A percentile compares a stretch with the other conserved stretches of the same genome.
These are phyloP conservation scores for Fusarium sp. DNA, from an alignment of 2,329 filamentous ascomycete genomes.

Conservation along the genomic window DNA sequence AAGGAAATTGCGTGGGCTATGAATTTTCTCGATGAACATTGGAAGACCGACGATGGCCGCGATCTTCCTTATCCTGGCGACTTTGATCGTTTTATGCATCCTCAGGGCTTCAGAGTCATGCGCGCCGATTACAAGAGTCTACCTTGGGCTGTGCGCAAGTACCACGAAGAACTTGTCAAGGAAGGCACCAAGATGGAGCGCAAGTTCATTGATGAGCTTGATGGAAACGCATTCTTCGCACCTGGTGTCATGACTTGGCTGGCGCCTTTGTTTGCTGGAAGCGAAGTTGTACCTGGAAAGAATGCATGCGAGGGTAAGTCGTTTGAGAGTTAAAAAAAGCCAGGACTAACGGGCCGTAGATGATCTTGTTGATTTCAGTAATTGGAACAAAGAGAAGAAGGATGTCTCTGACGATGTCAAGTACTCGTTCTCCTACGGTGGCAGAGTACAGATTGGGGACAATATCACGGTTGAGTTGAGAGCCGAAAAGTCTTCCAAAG, in stretches of 20 bases:
- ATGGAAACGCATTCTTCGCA: conserved; percentile 33
- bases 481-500: conserved; percentile 11
- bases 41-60: conserved; percentile 26
- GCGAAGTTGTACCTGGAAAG: conserved; percentile 15
- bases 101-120: conserved; percentile 29
- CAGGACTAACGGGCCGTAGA: conserved; percentile 1
- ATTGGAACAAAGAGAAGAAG: conserved; percentile 6
- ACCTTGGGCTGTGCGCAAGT: conserved; percentile 35
- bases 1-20: conserved; percentile 29
- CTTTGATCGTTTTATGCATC: conserved; percentile 33
- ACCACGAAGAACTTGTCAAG: conserved; percentile 19
- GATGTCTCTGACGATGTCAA: background rate
- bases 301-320: conserved; percentile 29
- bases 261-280: conserved; percentile 30
- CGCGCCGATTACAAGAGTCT: conserved; percentile 25
- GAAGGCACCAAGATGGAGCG: conserved; percentile 24
- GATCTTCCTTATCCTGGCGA: conserved; percentile 36
- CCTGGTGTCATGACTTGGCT: conserved; percentile 36
- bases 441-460: conserved; percentile 14
- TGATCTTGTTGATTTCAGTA: conserved; percentile 19
- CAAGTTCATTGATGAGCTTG: conserved; percentile 34
- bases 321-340: fast-evolving
- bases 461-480: conserved; percentile 6
- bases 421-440: conserved; percentile 2
- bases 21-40: conserved; percentile 31